phyloP scores from a whole-genome alignment of 2,329 filamentous ascomycete genomes.

The Acrodontium crateriforme region DNA sequence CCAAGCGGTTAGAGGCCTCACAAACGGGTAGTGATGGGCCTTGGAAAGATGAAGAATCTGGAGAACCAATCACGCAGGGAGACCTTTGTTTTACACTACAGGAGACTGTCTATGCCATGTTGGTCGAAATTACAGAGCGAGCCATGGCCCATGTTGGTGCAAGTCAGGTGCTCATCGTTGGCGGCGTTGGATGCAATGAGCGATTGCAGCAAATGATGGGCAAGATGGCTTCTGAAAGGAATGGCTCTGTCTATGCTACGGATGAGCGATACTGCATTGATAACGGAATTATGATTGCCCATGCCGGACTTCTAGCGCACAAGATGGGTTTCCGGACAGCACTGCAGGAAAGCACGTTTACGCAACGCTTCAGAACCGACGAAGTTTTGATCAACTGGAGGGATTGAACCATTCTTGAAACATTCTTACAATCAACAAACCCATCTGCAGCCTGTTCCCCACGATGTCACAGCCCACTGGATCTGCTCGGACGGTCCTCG shows the following conservation, averaged over 20 bases:
- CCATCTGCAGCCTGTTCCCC: too few species aligned
- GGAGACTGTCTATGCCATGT: conserved; percentile 91
- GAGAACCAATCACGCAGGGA: conserved; percentile 54
- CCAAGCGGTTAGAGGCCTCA: conserved; percentile 45
- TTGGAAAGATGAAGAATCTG: conserved; percentile 31
- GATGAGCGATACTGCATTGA: conserved; percentile 98
- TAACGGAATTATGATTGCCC: conserved; percentile 99
- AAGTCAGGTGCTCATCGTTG: conserved; percentile 82
- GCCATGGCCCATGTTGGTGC: conserved; percentile 97
- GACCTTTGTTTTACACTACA: conserved; percentile 91
- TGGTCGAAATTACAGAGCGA: conserved; percentile 95
- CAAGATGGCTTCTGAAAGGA: conserved; percentile 75
- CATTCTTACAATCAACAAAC: too few species aligned
- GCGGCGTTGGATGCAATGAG: conserved; percentile 91
- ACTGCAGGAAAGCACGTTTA: conserved; percentile 64
- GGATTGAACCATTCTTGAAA: too few species aligned
- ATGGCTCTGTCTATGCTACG: conserved; percentile 83
- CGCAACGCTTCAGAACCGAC: conserved; percentile 37
- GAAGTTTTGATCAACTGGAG: conserved; percentile 38
- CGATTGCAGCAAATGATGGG: conserved; percentile 98
- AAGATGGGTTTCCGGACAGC: conserved; percentile 64
- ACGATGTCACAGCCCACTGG: too few species aligned
- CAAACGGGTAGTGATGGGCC: conserved; percentile 10
- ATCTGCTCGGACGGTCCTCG: too few species aligned
- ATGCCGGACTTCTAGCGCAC: conserved; percentile 79